Evolutionary conservation across 805 yeast genomes (phyloP).

Genomic region (Brettanomyces nanus): DNA sequence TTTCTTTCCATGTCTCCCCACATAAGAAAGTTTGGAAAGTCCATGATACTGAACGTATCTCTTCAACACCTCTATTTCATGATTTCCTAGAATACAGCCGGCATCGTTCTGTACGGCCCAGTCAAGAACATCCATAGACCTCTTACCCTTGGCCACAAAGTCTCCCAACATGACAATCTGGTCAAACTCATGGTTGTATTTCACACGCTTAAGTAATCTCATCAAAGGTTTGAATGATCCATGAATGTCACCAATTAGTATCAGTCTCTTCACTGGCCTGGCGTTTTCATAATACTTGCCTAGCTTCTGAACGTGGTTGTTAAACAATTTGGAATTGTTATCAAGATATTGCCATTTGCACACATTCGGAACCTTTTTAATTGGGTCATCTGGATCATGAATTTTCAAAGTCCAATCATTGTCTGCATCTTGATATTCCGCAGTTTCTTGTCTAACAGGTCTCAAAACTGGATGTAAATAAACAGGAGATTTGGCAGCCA

Average conservation of each 20-base stretch:
- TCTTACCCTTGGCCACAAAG: slow-evolving; percentile 76
- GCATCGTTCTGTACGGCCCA: slow-evolving; percentile 50
- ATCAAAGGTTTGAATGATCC: slow-evolving; percentile 57
- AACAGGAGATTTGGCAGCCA: slow-evolving; percentile 14
- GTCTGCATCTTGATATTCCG: slow-evolving; percentile 8
- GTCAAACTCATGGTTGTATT: slow-evolving; percentile 41
- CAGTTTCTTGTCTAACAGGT: slow-evolving; percentile 10
- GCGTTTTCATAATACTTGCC: slow-evolving; percentile 4
- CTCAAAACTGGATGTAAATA: slow-evolving; percentile 25
- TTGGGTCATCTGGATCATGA: slow-evolving; percentile 20
- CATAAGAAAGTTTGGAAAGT: slow-evolving; percentile 22
- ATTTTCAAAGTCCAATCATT: neutral
- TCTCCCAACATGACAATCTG: slow-evolving; percentile 73
- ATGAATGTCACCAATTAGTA: slow-evolving; percentile 83
- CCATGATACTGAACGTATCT: slow-evolving; percentile 57
- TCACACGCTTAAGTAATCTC: slow-evolving; percentile 42
- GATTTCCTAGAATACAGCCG: slow-evolving; percentile 82
- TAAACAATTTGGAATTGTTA: slow-evolving; percentile 11
- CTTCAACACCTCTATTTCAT: slow-evolving; percentile 65
- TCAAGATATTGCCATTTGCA: slow-evolving; percentile 13
- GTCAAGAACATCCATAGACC: slow-evolving; percentile 61
- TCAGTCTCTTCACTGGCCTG: slow-evolving; percentile 35
- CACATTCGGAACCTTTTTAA: slow-evolving; percentile 21
- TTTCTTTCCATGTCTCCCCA: slow-evolving; percentile 9
- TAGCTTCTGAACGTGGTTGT: slow-evolving; percentile 15